Percentiles rank a stretch among this genome's conserved stretches.
Evolutionary conservation across 2,329 filamentous ascomycete species (phyloP).

Genomic region (Colletotrichum camelliae): DNA sequence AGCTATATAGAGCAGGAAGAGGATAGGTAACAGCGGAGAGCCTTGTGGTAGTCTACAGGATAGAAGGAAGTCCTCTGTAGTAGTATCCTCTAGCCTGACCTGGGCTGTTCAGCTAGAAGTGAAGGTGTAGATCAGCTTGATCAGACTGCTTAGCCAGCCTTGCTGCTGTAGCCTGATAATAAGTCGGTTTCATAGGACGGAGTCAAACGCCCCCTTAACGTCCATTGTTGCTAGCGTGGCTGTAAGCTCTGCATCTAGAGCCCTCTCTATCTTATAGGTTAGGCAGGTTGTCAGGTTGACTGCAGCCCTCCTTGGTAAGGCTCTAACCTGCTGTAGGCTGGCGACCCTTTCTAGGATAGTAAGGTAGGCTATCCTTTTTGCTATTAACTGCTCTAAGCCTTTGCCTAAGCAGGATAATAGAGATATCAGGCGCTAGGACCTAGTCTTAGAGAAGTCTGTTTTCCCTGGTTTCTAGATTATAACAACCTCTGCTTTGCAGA

Average conservation of each 20-base stretch:
- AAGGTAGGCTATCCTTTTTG: no score
- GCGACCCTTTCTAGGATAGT: no score
- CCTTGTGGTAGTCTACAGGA: slow-evolving; percentile 3
- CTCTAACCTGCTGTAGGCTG: no score
- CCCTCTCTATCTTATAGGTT: no score
- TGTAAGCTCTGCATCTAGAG: background rate
- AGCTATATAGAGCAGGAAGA: slow-evolving; percentile 7
- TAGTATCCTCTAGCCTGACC: background rate
- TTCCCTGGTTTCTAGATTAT: no score
- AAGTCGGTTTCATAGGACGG: background rate
- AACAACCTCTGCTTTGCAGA: no score
- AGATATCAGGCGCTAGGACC: no score
- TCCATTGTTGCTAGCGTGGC: background rate
- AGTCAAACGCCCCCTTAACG: slow-evolving; percentile 14
- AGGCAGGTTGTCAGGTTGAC: no score
- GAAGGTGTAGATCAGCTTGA: background rate
- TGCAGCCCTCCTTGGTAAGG: no score
- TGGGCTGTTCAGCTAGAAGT: background rate
- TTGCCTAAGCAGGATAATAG: no score
- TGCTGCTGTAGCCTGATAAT: background rate
- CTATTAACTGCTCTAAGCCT: no score
- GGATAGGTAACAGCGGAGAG: slow-evolving; percentile 2
- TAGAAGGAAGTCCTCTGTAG: background rate
- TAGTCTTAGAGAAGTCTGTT: no score
- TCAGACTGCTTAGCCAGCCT: background rate